These are phyloP conservation scores for Didymosphaeria variabile DNA, from an alignment of 2,329 filamentous ascomycete genomes.

Conservation along the genomic window DNA sequence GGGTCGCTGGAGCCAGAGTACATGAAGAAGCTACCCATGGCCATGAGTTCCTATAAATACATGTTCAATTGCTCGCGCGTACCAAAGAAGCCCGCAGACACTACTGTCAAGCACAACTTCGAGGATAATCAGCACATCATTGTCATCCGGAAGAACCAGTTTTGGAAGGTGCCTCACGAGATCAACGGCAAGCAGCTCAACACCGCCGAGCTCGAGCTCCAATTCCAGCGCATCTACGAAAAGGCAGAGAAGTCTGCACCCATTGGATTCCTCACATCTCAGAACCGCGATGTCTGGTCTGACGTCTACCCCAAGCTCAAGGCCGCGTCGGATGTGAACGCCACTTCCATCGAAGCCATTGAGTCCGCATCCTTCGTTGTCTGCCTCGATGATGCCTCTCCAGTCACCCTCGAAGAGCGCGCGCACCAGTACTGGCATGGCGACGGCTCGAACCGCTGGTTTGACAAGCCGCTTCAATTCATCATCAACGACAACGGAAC, in stretches of 20 bases:
- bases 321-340: conserved; percentile 80
- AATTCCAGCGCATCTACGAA: conserved; percentile 87
- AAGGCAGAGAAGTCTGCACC: conserved; percentile 75
- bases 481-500: conserved; percentile 98
- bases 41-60: conserved; percentile 98
- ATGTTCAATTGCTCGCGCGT: conserved; percentile 98
- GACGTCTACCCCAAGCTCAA: conserved; percentile 73
- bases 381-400: conserved; percentile 90
- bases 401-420: conserved; percentile 94
- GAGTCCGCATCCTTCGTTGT: conserved; percentile 91
- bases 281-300: conserved; percentile 94
- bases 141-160: conserved; percentile 93
- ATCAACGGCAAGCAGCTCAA: conserved; percentile 85
- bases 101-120: conserved; percentile 80
- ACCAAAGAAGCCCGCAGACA: conserved; percentile 81
- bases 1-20: conserved; percentile 93
- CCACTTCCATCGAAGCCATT: conserved; percentile 78
- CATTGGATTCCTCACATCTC: conserved; percentile 84
- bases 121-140: conserved; percentile 86
- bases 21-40: conserved; percentile 96
- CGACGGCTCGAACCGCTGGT: conserved; percentile 95
- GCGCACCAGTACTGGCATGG: conserved; percentile 98
- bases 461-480: conserved; percentile 97
- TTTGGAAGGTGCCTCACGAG: conserved; percentile 90
- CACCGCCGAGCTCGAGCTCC: conserved; percentile 85